Evolutionary conservation across 805 yeast species (phyloP).

Genomic region (Saccharomycopsis guyanensis): DNA sequence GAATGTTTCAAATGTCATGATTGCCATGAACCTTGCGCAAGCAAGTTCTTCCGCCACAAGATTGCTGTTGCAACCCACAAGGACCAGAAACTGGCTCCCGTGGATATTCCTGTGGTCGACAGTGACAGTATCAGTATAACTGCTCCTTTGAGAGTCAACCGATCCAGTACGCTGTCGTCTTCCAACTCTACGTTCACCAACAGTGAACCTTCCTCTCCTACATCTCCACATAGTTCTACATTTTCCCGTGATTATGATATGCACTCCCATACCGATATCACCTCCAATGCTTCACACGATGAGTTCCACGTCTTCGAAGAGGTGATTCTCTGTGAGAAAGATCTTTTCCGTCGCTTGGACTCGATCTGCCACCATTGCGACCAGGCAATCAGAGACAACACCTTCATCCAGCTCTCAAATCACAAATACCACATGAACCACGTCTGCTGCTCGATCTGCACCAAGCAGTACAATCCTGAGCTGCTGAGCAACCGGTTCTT

Average conservation of each 20-base stretch:
- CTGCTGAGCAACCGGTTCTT: slow-evolving; percentile 61
- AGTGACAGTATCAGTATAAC: slow-evolving; percentile 7
- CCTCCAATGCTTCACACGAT: not conserved
- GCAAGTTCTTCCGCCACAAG: slow-evolving; percentile 69
- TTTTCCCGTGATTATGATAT: slow-evolving; percentile 1
- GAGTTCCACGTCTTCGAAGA: slow-evolving; percentile 1
- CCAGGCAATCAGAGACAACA: slow-evolving; percentile 75
- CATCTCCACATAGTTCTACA: slow-evolving; percentile 10
- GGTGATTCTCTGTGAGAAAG: slow-evolving; percentile 76
- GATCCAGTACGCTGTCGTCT: not conserved
- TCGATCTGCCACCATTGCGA: slow-evolving; percentile 82
- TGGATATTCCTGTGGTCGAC: too few relatives aligned
- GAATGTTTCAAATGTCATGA: slow-evolving; percentile 82
- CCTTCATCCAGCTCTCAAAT: slow-evolving; percentile 84
- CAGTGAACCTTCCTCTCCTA: slow-evolving; percentile 2
- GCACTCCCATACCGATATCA: not conserved
- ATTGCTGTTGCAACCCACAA: slow-evolving; percentile 35
- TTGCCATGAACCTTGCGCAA: slow-evolving; percentile 75
- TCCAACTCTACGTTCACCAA: not conserved
- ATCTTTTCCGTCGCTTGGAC: slow-evolving; percentile 78
- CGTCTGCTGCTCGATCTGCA: slow-evolving; percentile 83
- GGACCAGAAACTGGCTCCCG: not conserved
- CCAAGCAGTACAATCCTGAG: slow-evolving; percentile 77
- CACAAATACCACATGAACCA: slow-evolving; percentile 90
- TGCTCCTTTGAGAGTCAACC: slow-evolving; percentile 8